A percentile compares a stretch with the other conserved stretches of the same genome.
phyloP scores from a whole-genome alignment of 2,329 filamentous ascomycete species.

The Aspergillus clavatus region DNA sequence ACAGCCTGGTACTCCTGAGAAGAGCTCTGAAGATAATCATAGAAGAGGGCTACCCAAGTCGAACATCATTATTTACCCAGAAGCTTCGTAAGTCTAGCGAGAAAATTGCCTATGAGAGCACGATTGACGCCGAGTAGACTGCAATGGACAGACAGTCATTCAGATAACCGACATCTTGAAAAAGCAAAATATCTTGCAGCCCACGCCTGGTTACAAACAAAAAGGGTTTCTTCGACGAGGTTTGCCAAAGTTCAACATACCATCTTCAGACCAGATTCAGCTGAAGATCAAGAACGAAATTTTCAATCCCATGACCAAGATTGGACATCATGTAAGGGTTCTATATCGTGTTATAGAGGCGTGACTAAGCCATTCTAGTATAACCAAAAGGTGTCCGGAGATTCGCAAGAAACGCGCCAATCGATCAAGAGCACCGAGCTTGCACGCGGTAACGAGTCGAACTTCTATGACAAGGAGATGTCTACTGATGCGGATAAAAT shows the following conservation, averaged over 20 bases:
- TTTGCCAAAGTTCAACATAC: slow-evolving; percentile 25
- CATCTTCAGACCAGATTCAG: slow-evolving; percentile 15
- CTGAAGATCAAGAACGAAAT: slow-evolving; percentile 25
- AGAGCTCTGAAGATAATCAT: slow-evolving; percentile 26
- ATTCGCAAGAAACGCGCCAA: slow-evolving; percentile 2
- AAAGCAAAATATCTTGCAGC: slow-evolving; percentile 22
- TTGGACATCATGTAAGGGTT: slow-evolving; percentile 28
- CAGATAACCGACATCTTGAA: slow-evolving; percentile 28
- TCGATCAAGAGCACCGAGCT: neutral
- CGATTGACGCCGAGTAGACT: slow-evolving; percentile 23
- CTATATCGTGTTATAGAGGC: slow-evolving; percentile 6
- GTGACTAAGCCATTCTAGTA: slow-evolving; percentile 8
- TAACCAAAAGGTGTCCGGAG: neutral
- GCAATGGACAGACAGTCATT: slow-evolving; percentile 24
- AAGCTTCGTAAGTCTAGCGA: slow-evolving; percentile 26
- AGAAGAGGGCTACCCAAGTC: slow-evolving; percentile 26
- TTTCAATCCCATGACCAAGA: slow-evolving; percentile 29
- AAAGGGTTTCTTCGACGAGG: slow-evolving; percentile 28
- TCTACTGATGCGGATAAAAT: neutral
- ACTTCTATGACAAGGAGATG: slow-evolving; percentile 1
- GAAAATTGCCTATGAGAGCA: neutral
- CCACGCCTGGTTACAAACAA: slow-evolving; percentile 27
- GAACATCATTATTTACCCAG: slow-evolving; percentile 22
- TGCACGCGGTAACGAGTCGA: neutral
- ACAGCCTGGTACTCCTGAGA: slow-evolving; percentile 25